Conservation (phyloP, 2,329 filamentous ascomycete genomes). For the Aspergillus sp. region DNA sequence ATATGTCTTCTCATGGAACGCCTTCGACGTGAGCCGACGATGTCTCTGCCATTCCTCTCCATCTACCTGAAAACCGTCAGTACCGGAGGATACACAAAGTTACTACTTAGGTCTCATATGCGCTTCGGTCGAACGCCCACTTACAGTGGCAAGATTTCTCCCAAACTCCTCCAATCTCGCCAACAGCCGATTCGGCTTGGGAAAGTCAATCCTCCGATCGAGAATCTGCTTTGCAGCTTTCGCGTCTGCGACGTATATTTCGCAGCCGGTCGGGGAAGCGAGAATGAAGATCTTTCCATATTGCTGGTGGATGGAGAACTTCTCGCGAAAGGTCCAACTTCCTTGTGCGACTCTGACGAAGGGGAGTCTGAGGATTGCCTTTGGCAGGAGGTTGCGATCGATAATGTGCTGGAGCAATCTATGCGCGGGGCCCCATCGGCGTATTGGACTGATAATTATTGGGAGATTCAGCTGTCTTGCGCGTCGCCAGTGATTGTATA, state of each 20-base stretch:
- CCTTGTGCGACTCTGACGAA: neutral
- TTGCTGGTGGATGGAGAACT: neutral
- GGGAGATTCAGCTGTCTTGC: neutral
- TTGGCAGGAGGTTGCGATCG: neutral
- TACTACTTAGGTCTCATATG: neutral
- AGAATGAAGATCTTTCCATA: constrained; percentile 5
- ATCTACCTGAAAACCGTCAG: constrained; percentile 1
- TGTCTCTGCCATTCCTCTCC: constrained; percentile 11
- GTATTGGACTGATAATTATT: neutral
- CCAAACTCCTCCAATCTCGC: neutral
- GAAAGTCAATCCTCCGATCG: constrained; percentile 3
- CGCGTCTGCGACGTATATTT: neutral
- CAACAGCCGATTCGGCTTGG: neutral
- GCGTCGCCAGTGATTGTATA: neutral
- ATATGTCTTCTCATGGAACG: constrained; percentile 6
- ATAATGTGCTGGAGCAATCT: neutral
- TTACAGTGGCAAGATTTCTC: neutral
- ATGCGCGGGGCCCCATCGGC: neutral
- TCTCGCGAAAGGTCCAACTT: constrained; percentile 1
- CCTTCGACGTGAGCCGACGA: neutral
- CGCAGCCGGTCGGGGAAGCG: neutral
- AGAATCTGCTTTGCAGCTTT: constrained; percentile 5
- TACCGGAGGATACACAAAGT: neutral
- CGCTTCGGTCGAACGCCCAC: neutral
- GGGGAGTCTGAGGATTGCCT: neutral